These are phyloP conservation scores for Starmerella sp. DNA, from an alignment of 805 yeast species.

Conservation along the genomic window DNA sequence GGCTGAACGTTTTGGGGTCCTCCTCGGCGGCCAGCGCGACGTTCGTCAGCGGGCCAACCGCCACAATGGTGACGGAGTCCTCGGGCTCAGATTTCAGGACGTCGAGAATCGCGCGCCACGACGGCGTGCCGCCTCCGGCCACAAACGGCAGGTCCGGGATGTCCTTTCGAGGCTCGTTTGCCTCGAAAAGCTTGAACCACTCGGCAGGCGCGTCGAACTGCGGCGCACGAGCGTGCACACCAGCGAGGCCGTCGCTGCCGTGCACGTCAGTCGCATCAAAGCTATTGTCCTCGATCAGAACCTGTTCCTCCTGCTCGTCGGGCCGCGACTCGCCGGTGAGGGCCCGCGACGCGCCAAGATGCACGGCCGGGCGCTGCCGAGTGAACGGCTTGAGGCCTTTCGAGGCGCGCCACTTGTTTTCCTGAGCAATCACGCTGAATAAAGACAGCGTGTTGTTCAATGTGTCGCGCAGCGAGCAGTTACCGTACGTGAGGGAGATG, in stretches of 20 bases:
- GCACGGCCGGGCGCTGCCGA: constrained; percentile 27
- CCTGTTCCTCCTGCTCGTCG: constrained; percentile 17
- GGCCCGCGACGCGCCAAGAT: constrained; percentile 27
- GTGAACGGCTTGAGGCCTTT: constrained; percentile 21
- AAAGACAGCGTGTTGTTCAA: constrained; percentile 29
- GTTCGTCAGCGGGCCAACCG: constrained; percentile 35
- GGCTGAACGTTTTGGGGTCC: constrained; percentile 31
- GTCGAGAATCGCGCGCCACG: constrained; percentile 31
- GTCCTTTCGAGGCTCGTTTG: not conserved
- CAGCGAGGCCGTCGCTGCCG: constrained; percentile 34
- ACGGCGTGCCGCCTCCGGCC: constrained; percentile 24
- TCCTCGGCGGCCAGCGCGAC: constrained; percentile 32
- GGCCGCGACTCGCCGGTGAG: constrained; percentile 8
- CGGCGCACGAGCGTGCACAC: constrained; percentile 30
- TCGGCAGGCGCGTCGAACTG: constrained; percentile 28
- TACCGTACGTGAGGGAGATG: constrained; percentile 33
- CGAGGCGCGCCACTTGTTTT: constrained; percentile 24
- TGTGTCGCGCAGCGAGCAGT: constrained; percentile 29
- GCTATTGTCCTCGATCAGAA: constrained; percentile 4
- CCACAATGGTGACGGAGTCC: constrained; percentile 30
- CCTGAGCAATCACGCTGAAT: constrained; percentile 29
- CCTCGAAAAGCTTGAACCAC: constrained; percentile 25
- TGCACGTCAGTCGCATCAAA: constrained; percentile 33
- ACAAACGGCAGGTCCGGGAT: constrained; percentile 24
- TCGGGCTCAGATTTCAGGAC: constrained; percentile 29